A percentile compares a stretch with the other conserved stretches of the same genome.
These are phyloP conservation scores for Cytospora paraplurivora DNA, from an alignment of 2,329 filamentous ascomycete species.

Conservation along the genomic window DNA sequence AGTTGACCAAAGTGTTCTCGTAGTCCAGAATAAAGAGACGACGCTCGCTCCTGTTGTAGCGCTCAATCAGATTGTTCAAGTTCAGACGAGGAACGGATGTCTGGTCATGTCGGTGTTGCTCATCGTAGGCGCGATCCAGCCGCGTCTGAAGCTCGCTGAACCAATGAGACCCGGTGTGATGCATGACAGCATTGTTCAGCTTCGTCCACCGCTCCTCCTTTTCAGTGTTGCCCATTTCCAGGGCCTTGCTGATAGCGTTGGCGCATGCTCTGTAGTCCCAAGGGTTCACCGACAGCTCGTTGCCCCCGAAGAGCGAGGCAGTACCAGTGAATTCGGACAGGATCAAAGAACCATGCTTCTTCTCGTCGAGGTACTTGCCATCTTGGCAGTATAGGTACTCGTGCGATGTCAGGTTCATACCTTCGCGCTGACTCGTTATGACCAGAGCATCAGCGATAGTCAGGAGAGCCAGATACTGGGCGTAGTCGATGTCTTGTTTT, in stretches of 20 bases:
- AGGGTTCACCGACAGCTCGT: conserved; percentile 85
- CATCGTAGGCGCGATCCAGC: conserved; percentile 75
- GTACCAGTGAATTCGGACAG: conserved; percentile 95
- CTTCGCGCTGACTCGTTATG: conserved; percentile 93
- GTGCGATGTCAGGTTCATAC: conserved; percentile 95
- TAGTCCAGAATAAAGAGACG: conserved; percentile 91
- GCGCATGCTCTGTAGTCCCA: conserved; percentile 93
- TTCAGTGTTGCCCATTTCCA: conserved; percentile 78
- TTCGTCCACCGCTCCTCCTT: conserved; percentile 74
- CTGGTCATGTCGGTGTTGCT: conserved; percentile 82
- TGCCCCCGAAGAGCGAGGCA: conserved; percentile 77
- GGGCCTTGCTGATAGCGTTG: conserved; percentile 78
- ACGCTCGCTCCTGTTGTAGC: conserved; percentile 66
- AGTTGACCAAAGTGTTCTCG: conserved; percentile 87
- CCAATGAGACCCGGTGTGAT: conserved; percentile 86
- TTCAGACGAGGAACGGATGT: conserved; percentile 85
- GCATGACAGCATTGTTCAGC: conserved; percentile 71
- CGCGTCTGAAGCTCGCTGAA: conserved; percentile 72
- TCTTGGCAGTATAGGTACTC: conserved; percentile 95
- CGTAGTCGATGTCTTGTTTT: conserved; percentile 90
- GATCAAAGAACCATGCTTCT: conserved; percentile 86
- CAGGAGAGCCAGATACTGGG: conserved; percentile 89
- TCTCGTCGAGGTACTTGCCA: conserved; percentile 66
- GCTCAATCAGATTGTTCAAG: conserved; percentile 61
- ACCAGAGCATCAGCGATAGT: conserved; percentile 89